Conservation (phyloP, 345 rosid species). For the Carallia brachiata region DNA sequence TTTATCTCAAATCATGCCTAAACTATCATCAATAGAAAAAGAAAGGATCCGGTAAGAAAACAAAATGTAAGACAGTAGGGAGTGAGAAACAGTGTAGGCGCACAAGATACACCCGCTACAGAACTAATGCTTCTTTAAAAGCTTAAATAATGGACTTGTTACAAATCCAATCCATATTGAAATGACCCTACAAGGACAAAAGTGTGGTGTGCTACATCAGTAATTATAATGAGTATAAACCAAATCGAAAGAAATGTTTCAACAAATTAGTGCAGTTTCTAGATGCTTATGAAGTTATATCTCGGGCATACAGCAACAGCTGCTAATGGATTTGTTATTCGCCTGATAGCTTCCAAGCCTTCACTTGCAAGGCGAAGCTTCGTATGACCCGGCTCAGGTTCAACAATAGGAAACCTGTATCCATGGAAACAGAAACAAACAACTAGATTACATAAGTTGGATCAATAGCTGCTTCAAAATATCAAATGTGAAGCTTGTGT, state of each 20-base stretch:
- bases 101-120: no score
- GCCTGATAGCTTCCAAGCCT: slow-evolving; percentile 86
- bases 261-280: slow-evolving; percentile 16
- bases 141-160: no score
- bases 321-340: slow-evolving; percentile 82
- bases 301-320: slow-evolving; percentile 82
- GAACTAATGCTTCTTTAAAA: no score
- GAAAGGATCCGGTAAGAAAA: no score
- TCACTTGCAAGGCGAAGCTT: slow-evolving; percentile 90
- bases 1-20: no score
- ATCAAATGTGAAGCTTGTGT: neutral
- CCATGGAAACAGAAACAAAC: neutral
- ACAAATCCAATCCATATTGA: no score
- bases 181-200: no score
- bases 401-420: slow-evolving; percentile 84
- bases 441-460: neutral
- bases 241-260: neutral
- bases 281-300: slow-evolving; percentile 29
- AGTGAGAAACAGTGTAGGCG: no score
- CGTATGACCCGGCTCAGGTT: slow-evolving; percentile 97
- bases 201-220: no score
- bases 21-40: no score
- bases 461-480: neutral
- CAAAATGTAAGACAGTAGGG: no score
- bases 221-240: no score